Base-by-base conservation (phyloP, 1,284 basidiomycete genomes). In the Moesziomyces sp. region DNA sequence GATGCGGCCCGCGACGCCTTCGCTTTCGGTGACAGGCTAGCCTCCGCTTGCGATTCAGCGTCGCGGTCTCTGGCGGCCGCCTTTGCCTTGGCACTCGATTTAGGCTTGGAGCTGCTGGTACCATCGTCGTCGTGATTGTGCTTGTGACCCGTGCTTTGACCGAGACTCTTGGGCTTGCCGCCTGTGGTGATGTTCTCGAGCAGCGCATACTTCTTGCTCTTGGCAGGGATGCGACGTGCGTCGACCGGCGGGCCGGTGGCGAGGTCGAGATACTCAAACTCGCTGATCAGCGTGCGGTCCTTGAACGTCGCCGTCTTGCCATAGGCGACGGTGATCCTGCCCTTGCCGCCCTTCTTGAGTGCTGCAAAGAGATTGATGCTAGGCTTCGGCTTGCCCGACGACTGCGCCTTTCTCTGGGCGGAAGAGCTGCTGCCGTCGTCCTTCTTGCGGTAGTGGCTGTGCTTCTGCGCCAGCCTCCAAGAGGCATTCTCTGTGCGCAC, bases 251-350 rank as follows among this genome's bases (percentile, higher is more conserved):
- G 85, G 2, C 87, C 86, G 26, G 83, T 67, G 3, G 86, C 86
- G 3, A 87, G 77, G 59, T 87, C 87, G 33, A 87, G 84, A 58
- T 86, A 85, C 58, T 86, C 86, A 60, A 85, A 84, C 16, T 81
- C 78, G 46, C 84, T 81, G 24, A 87, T 82, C 10, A 87, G 71
- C 10, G 69, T 78, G 14, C 86, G 81, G 67, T 87, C 87, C 67
- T 86, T 87, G 85, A 86, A 87, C 7, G 85, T 81, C 26, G 86
- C 82, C 0, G 83, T 76, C 57, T 85, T 85, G 33, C 86, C 86
- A 61, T 86, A 86, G 14, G 83, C 74, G 64, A 85, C 78, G 3
- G 86, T 86, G 18, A 85, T 83, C 45, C 85, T 78, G 7, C 86
- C 86, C 46, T 86, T 85, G 23, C 83, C 83, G 19, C 86, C 86